Percentiles rank a stretch among this genome's conserved stretches.
Conservation (phyloP, 108 stramenopile genomes). For the Skeletonema costatum region DNA sequence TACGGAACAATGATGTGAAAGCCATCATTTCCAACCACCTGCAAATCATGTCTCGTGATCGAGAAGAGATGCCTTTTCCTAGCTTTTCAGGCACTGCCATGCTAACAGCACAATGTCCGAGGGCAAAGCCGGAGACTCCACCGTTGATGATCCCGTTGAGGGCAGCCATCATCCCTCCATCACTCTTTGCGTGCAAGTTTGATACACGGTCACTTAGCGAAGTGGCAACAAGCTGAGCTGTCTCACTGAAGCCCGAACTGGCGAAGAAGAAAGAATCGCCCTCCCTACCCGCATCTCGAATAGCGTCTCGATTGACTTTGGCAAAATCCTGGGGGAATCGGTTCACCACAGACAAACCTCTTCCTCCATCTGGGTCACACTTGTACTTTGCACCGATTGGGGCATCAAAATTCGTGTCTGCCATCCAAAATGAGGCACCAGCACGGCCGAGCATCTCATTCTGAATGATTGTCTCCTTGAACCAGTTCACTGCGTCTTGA, state of each 20-base stretch:
- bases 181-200: conserved; percentile 34
- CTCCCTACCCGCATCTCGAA: conserved; percentile 46
- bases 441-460: conserved; percentile 31
- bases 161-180: conserved; percentile 28
- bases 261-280: conserved; percentile 51
- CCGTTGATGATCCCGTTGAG: conserved; percentile 49
- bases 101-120: conserved; percentile 52
- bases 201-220: conserved; percentile 45
- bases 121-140: conserved; percentile 50
- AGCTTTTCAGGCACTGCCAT: conserved; percentile 20
- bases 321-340: conserved; percentile 54
- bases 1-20: conserved; percentile 53
- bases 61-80: conserved; percentile 14
- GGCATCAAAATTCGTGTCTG: conserved; percentile 47
- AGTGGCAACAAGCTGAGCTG: conserved; percentile 39
- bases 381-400: conserved; percentile 40
- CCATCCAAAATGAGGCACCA: conserved; percentile 56
- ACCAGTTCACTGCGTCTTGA: conserved; percentile 35
- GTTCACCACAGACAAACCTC: conserved; percentile 38
- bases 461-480: conserved; percentile 30
- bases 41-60: conserved; percentile 47
- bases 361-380: conserved; percentile 5
- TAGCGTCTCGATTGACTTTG: conserved; percentile 45
- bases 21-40: conserved; percentile 63
- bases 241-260: conserved; percentile 36